Conservation (phyloP, 768 basidiomycete species). For the Tricholoma flavovirens region DNA sequence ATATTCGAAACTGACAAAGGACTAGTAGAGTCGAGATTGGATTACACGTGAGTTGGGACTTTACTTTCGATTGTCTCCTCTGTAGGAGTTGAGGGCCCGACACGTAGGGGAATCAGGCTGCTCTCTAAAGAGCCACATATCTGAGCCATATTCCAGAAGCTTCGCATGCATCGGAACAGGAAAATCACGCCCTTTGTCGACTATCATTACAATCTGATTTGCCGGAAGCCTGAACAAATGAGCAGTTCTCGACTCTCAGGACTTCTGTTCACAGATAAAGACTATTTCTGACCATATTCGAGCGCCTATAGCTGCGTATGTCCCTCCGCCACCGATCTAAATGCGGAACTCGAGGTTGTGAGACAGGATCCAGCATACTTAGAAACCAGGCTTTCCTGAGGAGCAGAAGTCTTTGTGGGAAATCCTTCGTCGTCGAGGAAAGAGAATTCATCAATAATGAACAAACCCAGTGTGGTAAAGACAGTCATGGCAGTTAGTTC, state of each 20-base stretch:
- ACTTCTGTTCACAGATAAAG: background rate
- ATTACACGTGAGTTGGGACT: background rate
- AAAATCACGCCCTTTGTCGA: conserved; percentile 80
- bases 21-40: background rate
- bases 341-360: background rate
- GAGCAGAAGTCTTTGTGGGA: conserved; percentile 37
- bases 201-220: conserved; percentile 67
- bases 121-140: conserved; percentile 77
- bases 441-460: conserved; percentile 82
- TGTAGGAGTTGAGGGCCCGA: conserved; percentile 67
- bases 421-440: conserved; percentile 53
- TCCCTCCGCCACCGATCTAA: conserved; percentile 88
- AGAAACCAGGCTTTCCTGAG: conserved; percentile 40
- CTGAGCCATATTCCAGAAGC: conserved; percentile 57
- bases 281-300: conserved; percentile 58
- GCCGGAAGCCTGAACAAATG: conserved; percentile 53
- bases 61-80: conserved; percentile 68
- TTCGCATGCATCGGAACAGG: conserved; percentile 47
- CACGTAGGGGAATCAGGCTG: conserved; percentile 55
- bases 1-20: conserved; percentile 67
- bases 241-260: background rate
- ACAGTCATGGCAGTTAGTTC: conserved; percentile 16
- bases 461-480: conserved; percentile 79
- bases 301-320: conserved; percentile 74
- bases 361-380: background rate